These are phyloP conservation scores for Lentinula edodes DNA, from an alignment of 768 basidiomycete species.

Conservation along the genomic window DNA sequence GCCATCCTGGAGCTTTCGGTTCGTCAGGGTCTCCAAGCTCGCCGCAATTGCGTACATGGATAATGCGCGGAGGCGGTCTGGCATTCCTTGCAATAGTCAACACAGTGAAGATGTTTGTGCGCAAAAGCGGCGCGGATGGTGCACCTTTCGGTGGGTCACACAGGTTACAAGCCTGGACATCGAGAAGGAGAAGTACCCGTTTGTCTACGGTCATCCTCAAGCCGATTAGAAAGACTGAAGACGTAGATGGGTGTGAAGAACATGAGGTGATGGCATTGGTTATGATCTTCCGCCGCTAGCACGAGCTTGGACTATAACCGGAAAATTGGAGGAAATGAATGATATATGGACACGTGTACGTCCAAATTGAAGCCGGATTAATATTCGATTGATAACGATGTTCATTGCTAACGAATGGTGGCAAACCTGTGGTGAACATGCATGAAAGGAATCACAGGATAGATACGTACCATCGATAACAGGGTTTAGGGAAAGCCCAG, in stretches of 20 bases:
- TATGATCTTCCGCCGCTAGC: background rate
- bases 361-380: background rate
- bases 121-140: constrained; percentile 27
- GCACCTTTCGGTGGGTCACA: constrained; percentile 30
- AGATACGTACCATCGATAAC: background rate
- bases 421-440: background rate
- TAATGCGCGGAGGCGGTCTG: constrained; percentile 45
- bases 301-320: background rate
- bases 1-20: constrained; percentile 51
- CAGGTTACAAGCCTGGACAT: constrained; percentile 35
- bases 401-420: background rate
- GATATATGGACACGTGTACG: background rate
- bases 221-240: background rate
- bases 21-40: constrained; percentile 59
- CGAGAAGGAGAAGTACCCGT: constrained; percentile 40
- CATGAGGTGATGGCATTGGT: background rate
- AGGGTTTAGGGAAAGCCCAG: background rate
- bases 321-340: background rate
- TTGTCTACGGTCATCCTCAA: background rate
- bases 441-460: background rate
- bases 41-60: constrained; percentile 65
- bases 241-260: background rate
- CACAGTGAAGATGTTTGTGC: constrained; percentile 31
- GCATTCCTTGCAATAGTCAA: constrained; percentile 40
- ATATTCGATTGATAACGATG: background rate